Conservation (phyloP, 208 protist genomes). For the Crithidia mellificae region DNA sequence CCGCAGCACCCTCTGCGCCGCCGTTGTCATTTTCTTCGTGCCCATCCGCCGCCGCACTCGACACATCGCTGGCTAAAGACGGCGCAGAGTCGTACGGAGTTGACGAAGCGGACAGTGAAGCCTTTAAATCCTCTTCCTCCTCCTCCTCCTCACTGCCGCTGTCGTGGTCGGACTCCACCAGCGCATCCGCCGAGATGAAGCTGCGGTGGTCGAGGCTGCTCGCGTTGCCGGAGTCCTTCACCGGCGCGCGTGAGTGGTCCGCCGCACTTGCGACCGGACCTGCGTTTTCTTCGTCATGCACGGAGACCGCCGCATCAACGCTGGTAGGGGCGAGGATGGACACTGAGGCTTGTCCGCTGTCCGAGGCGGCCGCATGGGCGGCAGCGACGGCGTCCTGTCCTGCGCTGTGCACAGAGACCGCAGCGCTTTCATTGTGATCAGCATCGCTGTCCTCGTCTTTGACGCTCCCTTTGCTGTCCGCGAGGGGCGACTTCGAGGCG, state of each 20-base stretch:
- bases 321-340: not conserved
- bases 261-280: not conserved
- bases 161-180: conserved; percentile 2
- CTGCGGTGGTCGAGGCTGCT: conserved; percentile 7
- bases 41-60: not conserved
- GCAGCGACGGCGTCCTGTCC: too few species aligned
- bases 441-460: too few species aligned
- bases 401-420: not conserved
- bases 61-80: not conserved
- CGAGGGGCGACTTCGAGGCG: too few species aligned
- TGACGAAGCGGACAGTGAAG: not conserved
- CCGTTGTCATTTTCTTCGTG: not conserved
- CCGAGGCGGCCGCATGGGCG: too few species aligned
- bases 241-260: not conserved
- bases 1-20: not conserved
- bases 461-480: too few species aligned
- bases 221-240: not conserved
- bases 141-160: not conserved
- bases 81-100: not conserved
- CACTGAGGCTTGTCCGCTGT: not conserved
- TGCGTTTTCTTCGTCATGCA: not conserved
- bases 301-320: not conserved
- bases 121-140: too few species aligned
- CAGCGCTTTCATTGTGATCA: too few species aligned
- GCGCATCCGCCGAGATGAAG: conserved; percentile 13